Percentiles rank a stretch among this genome's conserved stretches.
Conservation (phyloP, 768 basidiomycete genomes). For the Sarcodon aspratus region DNA sequence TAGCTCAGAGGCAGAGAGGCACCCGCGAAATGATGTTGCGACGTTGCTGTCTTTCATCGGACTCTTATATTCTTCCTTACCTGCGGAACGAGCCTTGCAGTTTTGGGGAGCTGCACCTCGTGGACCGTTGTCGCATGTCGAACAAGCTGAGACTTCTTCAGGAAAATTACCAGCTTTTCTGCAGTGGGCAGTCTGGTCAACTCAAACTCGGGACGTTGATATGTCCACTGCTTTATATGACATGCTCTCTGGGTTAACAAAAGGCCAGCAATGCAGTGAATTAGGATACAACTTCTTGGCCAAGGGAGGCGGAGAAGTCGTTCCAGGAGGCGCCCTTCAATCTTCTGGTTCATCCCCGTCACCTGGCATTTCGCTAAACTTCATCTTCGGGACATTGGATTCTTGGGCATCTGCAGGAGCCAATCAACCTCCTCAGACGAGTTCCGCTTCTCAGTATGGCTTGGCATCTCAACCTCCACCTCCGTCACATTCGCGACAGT, state of each 20-base stretch:
- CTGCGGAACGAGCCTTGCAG: slow-evolving; percentile 67
- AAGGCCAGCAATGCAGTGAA: slow-evolving; percentile 78
- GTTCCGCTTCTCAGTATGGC: slow-evolving; percentile 5
- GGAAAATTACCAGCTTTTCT: slow-evolving; percentile 66
- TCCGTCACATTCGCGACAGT: slow-evolving; percentile 28
- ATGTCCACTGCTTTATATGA: slow-evolving; percentile 79
- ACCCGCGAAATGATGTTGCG: slow-evolving; percentile 75
- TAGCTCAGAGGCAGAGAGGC: slow-evolving; percentile 22
- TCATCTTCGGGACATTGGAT: slow-evolving; percentile 65
- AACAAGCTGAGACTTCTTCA: slow-evolving; percentile 46
- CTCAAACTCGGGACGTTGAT: slow-evolving; percentile 57
- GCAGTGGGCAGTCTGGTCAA: slow-evolving; percentile 86
- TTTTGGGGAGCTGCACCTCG: slow-evolving; percentile 64
- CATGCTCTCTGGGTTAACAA: slow-evolving; percentile 77
- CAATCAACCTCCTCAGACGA: slow-evolving; percentile 35
- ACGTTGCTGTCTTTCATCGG: slow-evolving; percentile 79
- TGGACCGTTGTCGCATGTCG: slow-evolving; percentile 39
- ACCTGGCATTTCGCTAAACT: slow-evolving; percentile 65
- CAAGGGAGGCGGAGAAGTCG: slow-evolving; percentile 57
- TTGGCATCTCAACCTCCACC: slow-evolving; percentile 19
- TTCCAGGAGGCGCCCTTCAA: slow-evolving; percentile 43
- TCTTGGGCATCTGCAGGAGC: slow-evolving; percentile 41
- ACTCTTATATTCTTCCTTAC: slow-evolving; percentile 62
- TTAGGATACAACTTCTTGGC: slow-evolving; percentile 85
- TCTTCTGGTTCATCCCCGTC: slow-evolving; percentile 35